phyloP scores from a whole-genome alignment of 1,139 yeast genomes.

The Nakaseomyces uthaithaninus region DNA sequence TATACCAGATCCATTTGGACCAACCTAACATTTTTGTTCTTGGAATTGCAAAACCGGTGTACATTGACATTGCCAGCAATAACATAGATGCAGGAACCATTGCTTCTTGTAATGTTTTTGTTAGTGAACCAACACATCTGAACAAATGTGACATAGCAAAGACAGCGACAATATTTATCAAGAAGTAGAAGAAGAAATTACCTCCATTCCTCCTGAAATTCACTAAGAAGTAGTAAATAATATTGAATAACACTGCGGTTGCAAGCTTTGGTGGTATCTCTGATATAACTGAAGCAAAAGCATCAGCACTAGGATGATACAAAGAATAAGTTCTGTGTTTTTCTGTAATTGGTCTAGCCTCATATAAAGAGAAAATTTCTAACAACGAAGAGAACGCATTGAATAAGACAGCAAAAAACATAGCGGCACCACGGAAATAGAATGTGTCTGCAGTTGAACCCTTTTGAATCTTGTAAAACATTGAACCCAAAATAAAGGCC shows the following conservation, averaged over 20 bases:
- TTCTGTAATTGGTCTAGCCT: slow-evolving; percentile 72
- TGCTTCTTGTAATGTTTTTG: slow-evolving; percentile 55
- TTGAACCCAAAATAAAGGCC: slow-evolving; percentile 66
- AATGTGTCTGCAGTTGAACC: slow-evolving; percentile 44
- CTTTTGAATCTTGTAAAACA: slow-evolving; percentile 53
- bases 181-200: slow-evolving; percentile 56
- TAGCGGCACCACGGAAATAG: slow-evolving; percentile 58
- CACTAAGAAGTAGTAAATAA: slow-evolving; percentile 58
- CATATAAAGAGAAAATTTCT: slow-evolving; percentile 62
- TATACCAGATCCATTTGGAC: slow-evolving; percentile 72
- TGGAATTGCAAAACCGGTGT: slow-evolving; percentile 72
- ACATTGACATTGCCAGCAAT: slow-evolving; percentile 54
- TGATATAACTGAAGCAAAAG: slow-evolving; percentile 58
- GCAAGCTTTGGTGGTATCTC: slow-evolving; percentile 57
- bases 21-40: slow-evolving; percentile 61
- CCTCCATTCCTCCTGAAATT: slow-evolving; percentile 61
- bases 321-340: slow-evolving; percentile 70
- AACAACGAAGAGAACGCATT: slow-evolving; percentile 68
- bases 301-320: slow-evolving; percentile 73
- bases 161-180: slow-evolving; percentile 47
- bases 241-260: slow-evolving; percentile 51
- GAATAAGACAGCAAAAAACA: slow-evolving; percentile 71
- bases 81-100: slow-evolving; percentile 65
- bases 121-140: slow-evolving; percentile 60
- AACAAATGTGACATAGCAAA: slow-evolving; percentile 65